Percentiles rank a stretch among this genome's conserved stretches.
Conservation (phyloP, 2,329 filamentous ascomycete species). For the Claviceps paspali region DNA sequence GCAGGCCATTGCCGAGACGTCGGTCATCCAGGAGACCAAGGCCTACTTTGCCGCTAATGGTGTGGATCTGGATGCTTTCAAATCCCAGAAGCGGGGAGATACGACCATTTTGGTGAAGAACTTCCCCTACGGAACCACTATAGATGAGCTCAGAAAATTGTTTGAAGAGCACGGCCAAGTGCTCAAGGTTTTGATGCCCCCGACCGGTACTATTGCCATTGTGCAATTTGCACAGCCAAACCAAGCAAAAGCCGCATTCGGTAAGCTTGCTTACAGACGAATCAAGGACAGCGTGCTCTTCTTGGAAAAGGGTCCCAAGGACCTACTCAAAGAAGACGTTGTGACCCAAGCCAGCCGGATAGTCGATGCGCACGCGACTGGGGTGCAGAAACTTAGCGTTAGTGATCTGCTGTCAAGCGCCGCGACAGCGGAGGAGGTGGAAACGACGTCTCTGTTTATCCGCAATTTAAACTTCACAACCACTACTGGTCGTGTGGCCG, state of each 20-base stretch:
- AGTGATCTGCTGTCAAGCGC: conserved; percentile 51
- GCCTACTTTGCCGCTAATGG: conserved; percentile 77
- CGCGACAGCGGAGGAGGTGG: conserved; percentile 36
- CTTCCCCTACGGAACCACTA: conserved; percentile 68
- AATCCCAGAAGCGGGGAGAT: conserved; percentile 69
- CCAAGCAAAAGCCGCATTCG: conserved; percentile 72
- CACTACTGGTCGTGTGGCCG: conserved; percentile 57
- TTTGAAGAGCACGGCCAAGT: conserved; percentile 81
- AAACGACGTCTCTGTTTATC: conserved; percentile 74
- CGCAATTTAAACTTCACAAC: conserved; percentile 90
- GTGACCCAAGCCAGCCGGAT: conserved; percentile 14
- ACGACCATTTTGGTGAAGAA: conserved; percentile 87
- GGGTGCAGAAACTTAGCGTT: conserved; percentile 48
- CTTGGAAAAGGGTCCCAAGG: conserved; percentile 80
- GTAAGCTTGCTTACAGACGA: conserved; percentile 72
- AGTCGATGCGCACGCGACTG: conserved; percentile 21
- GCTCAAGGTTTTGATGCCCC: conserved; percentile 75
- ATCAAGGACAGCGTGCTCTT: conserved; percentile 86
- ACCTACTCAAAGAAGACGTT: conserved; percentile 44
- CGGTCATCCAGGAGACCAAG: conserved; percentile 92
- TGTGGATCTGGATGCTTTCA: conserved; percentile 85
- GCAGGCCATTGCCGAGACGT: conserved; percentile 91
- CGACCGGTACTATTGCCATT: conserved; percentile 84
- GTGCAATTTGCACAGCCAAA: conserved; percentile 70
- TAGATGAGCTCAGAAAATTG: conserved; percentile 62